phyloP scores from a whole-genome alignment of 2,329 filamentous ascomycete genomes.

The Talaromyces sp. region DNA sequence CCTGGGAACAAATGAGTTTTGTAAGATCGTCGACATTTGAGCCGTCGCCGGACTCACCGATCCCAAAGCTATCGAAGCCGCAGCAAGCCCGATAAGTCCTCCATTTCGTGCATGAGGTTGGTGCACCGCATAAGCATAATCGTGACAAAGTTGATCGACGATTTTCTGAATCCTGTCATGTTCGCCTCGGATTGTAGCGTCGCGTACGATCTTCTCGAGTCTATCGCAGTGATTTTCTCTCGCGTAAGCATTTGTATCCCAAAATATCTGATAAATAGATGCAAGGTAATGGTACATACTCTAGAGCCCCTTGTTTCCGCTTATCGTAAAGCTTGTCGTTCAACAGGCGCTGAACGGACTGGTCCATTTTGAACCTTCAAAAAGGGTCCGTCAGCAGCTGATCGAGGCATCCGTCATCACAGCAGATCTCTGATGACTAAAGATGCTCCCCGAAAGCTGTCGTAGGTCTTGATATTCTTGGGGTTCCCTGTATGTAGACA shows the following conservation, averaged over 20 bases:
- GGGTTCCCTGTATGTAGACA: neutral
- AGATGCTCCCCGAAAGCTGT: neutral
- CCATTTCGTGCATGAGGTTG: conserved; percentile 95
- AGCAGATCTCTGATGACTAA: neutral
- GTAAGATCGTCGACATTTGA: neutral
- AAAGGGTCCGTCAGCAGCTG: neutral
- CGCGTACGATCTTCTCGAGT: conserved; percentile 84
- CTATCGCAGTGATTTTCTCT: conserved; percentile 41
- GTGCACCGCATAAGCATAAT: conserved; percentile 95
- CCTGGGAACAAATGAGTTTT: conserved; percentile 12
- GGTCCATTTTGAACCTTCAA: conserved; percentile 61
- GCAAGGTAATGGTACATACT: conserved; percentile 53
- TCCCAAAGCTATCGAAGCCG: conserved; percentile 90
- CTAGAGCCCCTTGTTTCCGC: conserved; percentile 90
- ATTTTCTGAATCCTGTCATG: conserved; percentile 77
- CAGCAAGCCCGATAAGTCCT: conserved; percentile 89
- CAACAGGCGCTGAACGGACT: conserved; percentile 79
- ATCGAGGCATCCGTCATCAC: neutral
- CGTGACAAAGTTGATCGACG: conserved; percentile 92
- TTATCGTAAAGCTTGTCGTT: conserved; percentile 99
- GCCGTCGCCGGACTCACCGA: conserved; percentile 56
- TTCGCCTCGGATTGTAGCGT: conserved; percentile 70
- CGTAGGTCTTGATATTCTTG: neutral
- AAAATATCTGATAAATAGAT: neutral
- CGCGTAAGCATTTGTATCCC: conserved; percentile 2